Evolutionary conservation across 345 rosid species (phyloP), one percentile per base, ranked within the genome.

Genomic region (Tarenaya hassleriana): DNA sequence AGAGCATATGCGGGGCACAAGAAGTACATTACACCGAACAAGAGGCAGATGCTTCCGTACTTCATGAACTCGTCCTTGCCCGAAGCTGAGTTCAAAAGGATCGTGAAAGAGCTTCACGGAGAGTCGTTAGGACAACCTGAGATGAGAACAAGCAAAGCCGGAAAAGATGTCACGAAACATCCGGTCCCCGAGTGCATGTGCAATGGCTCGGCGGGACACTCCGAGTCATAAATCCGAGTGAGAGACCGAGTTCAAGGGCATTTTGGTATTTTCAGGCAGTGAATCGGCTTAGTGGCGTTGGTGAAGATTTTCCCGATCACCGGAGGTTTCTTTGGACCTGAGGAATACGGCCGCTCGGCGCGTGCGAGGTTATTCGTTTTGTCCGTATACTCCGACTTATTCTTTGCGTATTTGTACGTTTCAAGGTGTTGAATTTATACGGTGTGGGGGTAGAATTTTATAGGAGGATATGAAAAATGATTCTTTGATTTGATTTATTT

Each of bases 171-270:
- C 14, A 85, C 98, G 1, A 92, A 92, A 67, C 85, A 75, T 68
- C 98, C 97, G 7, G 64, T 92, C 52, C 94, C 86, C 0, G 97
- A 88, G 54, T 92, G 98, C 34, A 85, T 92, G 97, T 88, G 98
- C 75, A 80, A 71, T 1, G 40, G 58, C 40, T 55, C 61, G 16
- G 6, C 13, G 5, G 7, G 31, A 39, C 35, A 59, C 4, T 34
- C 56, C 0, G 47, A 50, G 29, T 47, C 16, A 42, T 58, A 32
- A 65, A 34, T 7, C n/a, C n/a, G n/a, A n/a, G n/a, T 5, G 7
- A 2, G 0, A 24, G 29, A 5, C 29, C 3, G 29, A 24, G 29
- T 2, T 24, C 29, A 24, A 33, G 49, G 15, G n/a, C 1, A 16
- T 10, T 46, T 20, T 3, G 32, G 50, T 20, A 20, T 29, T 47